Conservation (phyloP, 208 protist genomes). For the Crithidia mellificae region DNA sequence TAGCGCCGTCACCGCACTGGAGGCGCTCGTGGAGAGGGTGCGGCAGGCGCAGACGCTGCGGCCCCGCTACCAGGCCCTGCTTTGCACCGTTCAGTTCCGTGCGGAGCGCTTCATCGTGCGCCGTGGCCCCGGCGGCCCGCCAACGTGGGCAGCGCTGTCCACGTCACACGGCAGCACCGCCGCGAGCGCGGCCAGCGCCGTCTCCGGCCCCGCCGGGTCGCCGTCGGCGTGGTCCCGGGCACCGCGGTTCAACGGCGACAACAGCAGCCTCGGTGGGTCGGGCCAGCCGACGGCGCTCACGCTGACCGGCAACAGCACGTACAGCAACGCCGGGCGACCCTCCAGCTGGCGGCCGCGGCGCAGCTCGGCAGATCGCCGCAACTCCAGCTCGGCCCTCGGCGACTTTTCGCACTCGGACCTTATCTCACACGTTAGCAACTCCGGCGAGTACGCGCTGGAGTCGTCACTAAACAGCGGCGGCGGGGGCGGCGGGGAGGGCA, state of each 20-base stretch:
- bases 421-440: not conserved
- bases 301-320: not conserved
- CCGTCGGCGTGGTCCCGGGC: not conserved
- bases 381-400: not conserved
- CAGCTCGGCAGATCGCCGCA: not conserved
- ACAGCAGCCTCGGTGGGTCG: not conserved
- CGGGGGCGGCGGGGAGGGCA: not conserved
- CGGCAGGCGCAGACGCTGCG: slow-evolving; percentile 34
- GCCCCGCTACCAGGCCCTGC: slow-evolving; percentile 29
- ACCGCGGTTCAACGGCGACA: not conserved
- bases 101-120: slow-evolving; percentile 37
- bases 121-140: slow-evolving; percentile 20
- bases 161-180: not conserved
- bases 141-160: slow-evolving; percentile 19
- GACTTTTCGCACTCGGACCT: not conserved
- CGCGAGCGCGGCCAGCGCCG: not conserved
- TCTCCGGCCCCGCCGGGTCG: not conserved
- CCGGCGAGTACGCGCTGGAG: slow-evolving; percentile 8
- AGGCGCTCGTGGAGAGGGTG: slow-evolving; percentile 32
- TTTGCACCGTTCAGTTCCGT: slow-evolving; percentile 18
- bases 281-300: not conserved
- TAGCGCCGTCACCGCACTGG: slow-evolving; percentile 10
- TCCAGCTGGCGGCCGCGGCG: not conserved
- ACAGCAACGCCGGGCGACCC: not conserved
- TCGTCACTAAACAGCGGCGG: slow-evolving; percentile 2